Conservation (phyloP, 208 protist species). For the Trypanosoma lewisi region DNA sequence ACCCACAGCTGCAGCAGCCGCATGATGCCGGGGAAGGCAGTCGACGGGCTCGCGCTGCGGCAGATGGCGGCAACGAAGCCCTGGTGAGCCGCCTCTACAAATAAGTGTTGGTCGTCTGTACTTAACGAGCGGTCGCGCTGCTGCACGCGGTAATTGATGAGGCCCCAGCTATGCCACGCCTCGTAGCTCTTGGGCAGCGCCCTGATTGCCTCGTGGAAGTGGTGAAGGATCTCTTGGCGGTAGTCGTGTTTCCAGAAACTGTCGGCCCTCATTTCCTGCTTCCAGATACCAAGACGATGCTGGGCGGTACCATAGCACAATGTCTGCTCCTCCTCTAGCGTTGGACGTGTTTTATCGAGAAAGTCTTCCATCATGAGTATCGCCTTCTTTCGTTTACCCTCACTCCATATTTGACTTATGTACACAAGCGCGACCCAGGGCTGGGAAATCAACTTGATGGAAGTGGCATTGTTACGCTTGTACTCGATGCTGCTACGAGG, state of each 20-base stretch:
- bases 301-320: constrained; percentile 73
- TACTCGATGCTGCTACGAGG: constrained; percentile 24
- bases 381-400: constrained; percentile 73
- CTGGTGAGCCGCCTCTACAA: constrained; percentile 91
- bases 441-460: constrained; percentile 9
- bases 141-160: constrained; percentile 96
- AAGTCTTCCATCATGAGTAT: constrained; percentile 76
- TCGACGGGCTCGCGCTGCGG: constrained; percentile 65
- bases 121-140: constrained; percentile 83
- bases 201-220: constrained; percentile 86
- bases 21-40: constrained; percentile 95
- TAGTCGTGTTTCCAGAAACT: constrained; percentile 77
- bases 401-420: constrained; percentile 81
- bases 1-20: constrained; percentile 99
- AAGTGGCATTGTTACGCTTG: constrained; percentile 24
- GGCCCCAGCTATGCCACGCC: constrained; percentile 98
- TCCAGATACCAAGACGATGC: constrained; percentile 81
- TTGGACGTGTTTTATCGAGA: constrained; percentile 45
- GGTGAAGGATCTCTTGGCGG: constrained; percentile 66
- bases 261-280: constrained; percentile 82
- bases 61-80: constrained; percentile 98
- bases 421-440: constrained; percentile 67
- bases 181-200: constrained; percentile 77
- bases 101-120: constrained; percentile 59
- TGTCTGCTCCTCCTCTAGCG: constrained; percentile 61